phyloP scores from a whole-genome alignment of 169 alveolate species.

The Plasmodium ovale region DNA sequence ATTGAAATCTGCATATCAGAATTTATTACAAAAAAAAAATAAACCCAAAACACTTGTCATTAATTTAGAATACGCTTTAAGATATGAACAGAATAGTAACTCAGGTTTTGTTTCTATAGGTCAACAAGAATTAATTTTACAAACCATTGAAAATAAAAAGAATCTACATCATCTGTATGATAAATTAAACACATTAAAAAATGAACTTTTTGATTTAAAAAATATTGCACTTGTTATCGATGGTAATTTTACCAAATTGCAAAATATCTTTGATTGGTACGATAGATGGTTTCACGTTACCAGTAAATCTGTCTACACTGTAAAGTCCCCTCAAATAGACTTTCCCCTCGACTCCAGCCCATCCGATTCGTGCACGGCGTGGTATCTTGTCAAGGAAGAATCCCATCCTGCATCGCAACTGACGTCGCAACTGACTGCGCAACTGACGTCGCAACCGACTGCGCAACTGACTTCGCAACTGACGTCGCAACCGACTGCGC shows the following conservation, averaged over 20 bases:
- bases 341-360: neutral
- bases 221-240: constrained; percentile 38
- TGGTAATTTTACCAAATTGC: constrained; percentile 29
- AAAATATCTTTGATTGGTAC: constrained; percentile 44
- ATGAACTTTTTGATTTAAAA: constrained; percentile 12
- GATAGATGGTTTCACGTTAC: constrained; percentile 22
- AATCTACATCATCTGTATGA: constrained; percentile 3
- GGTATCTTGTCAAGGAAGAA: neutral
- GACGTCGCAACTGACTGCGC: neutral
- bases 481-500: too few relatives aligned
- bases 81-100: constrained; percentile 28
- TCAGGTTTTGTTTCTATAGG: constrained; percentile 49
- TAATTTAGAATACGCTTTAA: constrained; percentile 55
- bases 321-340: neutral
- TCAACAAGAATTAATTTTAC: constrained; percentile 53
- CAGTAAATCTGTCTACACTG: neutral
- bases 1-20: constrained; percentile 60
- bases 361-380: neutral
- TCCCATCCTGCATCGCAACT: neutral
- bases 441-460: neutral
- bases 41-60: constrained; percentile 47
- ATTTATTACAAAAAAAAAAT: constrained; percentile 65
- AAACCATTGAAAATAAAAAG: constrained; percentile 30
- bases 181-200: constrained; percentile 30
- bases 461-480: neutral